Conservation (phyloP, 805 yeast species). For the Jamesozyma jinghongensis region DNA sequence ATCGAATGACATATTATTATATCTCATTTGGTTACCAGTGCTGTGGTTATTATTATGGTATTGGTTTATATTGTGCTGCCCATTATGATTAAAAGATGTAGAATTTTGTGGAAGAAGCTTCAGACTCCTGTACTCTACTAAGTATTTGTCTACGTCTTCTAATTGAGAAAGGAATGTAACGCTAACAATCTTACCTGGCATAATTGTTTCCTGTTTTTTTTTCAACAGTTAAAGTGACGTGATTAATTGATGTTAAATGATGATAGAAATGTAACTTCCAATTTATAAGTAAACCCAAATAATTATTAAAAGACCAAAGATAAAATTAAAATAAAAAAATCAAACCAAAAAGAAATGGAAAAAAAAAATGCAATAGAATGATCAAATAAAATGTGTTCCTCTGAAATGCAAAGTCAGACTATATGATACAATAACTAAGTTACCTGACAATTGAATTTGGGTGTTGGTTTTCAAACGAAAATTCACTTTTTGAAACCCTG, state of each 20-base stretch:
- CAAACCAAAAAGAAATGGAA: constrained; percentile 1
- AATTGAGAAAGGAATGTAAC: constrained; percentile 29
- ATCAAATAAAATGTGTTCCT: no score
- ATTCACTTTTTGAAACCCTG: no score
- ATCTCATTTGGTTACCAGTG: constrained; percentile 9
- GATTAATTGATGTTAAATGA: background rate
- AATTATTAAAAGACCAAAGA: background rate
- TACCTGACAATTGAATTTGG: no score
- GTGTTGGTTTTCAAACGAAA: no score
- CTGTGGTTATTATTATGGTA: constrained; percentile 6
- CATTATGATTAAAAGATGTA: constrained; percentile 5
- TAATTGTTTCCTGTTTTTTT: constrained; percentile 3
- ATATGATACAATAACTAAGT: no score
- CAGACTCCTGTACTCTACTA: constrained; percentile 20
- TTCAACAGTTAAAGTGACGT: background rate
- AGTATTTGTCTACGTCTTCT: constrained; percentile 29
- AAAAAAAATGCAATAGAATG: constrained; percentile 1
- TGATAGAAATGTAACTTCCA: no score
- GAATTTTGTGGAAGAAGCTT: constrained; percentile 14
- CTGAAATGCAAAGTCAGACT: no score
- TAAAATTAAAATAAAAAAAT: background rate
- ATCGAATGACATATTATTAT: constrained; percentile 6
- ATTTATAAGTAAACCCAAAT: background rate
- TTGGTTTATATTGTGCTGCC: constrained; percentile 4
- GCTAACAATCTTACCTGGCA: constrained; percentile 27